Evolutionary conservation across 441 rosid genomes (phyloP), one percentile per base, ranked within the genome.

Genomic region (Pelargonium cotyledonis): DNA sequence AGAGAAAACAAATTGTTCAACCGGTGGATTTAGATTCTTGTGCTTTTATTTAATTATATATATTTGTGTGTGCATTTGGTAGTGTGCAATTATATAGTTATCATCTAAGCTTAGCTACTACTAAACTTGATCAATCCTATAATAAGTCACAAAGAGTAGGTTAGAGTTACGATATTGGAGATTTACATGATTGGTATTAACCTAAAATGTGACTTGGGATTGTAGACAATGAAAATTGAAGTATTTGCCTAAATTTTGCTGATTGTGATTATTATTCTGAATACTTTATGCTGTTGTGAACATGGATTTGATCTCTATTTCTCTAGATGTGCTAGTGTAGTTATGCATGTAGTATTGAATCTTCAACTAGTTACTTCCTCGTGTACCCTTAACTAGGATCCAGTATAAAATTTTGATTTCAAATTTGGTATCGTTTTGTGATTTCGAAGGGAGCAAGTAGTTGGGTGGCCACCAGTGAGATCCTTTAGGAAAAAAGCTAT

Each of bases 381-480:
- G 41, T 6, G 41, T 38, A 38, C 8, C 41, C 41, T 6, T 38
- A 38, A 38, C 41, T 38, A 38, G 41, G 41, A 38, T 38, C 41
- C 8, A 4, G 41, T 38, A 38, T 38, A 0, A 38, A 38, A 38
- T 38, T 38, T 8, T 6, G 41, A 38, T 38, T 38, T 38, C 8
- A 7, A 38, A 38, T 38, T 38, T 38, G 6, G 41, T 38, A n/a
- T 31, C 11, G 14, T 18, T 9, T 15, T 38, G 31, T 58, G 65
- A 29, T 58, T 58, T 29, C 65, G 35, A 8, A 76, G 80, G 55
- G 46, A 68, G 38, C 76, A 53, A 63, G 76, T 69, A 6, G 40
- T 53, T 21, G 80, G 77, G 2, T 77, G 80, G 80, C 80, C 80
- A 29, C 77, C 80, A 4, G 74, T 77, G 38, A 70, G 72, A 63